phyloP scores from a whole-genome alignment of 371 early-diverging fungal species.

The Apophysomyces trapeziformis region DNA sequence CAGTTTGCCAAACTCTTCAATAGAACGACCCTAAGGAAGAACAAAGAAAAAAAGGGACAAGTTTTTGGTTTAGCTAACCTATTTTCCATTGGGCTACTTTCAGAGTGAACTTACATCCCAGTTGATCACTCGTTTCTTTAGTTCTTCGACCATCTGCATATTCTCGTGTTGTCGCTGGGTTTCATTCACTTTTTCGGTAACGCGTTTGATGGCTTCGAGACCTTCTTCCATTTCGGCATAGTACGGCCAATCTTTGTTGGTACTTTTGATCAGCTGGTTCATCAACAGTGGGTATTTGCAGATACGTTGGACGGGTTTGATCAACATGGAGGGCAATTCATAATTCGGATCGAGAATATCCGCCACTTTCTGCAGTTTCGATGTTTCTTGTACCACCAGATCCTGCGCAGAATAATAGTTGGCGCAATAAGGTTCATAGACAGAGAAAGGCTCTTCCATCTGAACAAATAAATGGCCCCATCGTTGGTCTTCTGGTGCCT shows the following conservation, averaged over 20 bases:
- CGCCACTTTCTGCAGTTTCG: conserved; percentile 59
- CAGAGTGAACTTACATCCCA: conserved; percentile 24
- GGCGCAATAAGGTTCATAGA: conserved; percentile 94
- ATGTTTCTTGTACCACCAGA: conserved; percentile 55
- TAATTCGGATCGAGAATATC: conserved; percentile 84
- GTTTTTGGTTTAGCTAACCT: background rate
- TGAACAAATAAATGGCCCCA: conserved; percentile 82
- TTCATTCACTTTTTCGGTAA: conserved; percentile 92
- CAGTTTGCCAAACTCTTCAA: conserved; percentile 79
- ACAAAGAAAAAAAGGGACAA: background rate
- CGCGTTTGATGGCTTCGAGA: conserved; percentile 80
- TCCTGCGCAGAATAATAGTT: conserved; percentile 85
- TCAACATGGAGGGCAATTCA: conserved; percentile 88
- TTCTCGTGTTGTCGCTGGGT: conserved; percentile 90
- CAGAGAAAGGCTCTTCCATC: conserved; percentile 87
- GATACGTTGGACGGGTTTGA: conserved; percentile 97
- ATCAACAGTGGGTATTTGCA: conserved; percentile 96
- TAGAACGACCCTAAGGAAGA: conserved; percentile 20
- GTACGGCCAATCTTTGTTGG: conserved; percentile 69
- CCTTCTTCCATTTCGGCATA: conserved; percentile 81
- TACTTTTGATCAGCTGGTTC: conserved; percentile 82
- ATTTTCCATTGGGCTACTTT: background rate
- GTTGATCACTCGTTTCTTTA: conserved; percentile 64
- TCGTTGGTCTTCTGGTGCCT: conserved; percentile 79
- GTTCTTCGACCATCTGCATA: conserved; percentile 70